Percentiles rank a stretch among this genome's conserved stretches.
phyloP scores from a whole-genome alignment of 768 basidiomycete species.

The Lentinula raphanica region DNA sequence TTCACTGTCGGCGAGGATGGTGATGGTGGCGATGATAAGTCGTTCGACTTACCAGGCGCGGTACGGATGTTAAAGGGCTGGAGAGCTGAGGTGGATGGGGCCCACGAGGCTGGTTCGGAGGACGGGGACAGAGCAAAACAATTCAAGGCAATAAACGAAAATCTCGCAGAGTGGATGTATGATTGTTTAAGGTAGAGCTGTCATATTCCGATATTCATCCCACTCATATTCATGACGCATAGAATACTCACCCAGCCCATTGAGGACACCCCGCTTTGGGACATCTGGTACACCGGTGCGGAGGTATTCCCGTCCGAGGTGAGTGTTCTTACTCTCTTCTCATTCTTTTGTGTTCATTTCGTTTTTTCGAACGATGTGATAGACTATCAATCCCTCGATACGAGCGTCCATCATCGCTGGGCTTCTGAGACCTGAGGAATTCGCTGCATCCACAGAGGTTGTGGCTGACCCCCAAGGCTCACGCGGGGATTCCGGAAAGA shows the following conservation, averaged over 20 bases:
- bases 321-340: conserved; percentile 8
- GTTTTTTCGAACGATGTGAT: too few species aligned
- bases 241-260: conserved; percentile 42
- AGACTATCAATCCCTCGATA: conserved; percentile 69
- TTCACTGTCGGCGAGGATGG: not conserved
- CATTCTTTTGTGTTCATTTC: not conserved
- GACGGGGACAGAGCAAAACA: conserved; percentile 12
- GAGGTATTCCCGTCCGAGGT: conserved; percentile 68
- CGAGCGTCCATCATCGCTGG: conserved; percentile 58
- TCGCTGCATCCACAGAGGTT: conserved; percentile 19
- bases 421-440: conserved; percentile 54
- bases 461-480: too few species aligned
- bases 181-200: conserved; percentile 41
- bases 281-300: conserved; percentile 67
- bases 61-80: not conserved
- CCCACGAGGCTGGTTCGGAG: not conserved
- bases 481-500: too few species aligned
- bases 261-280: conserved; percentile 54
- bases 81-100: not conserved
- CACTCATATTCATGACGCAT: conserved; percentile 12
- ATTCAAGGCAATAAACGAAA: conserved; percentile 16
- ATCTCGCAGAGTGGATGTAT: conserved; percentile 46
- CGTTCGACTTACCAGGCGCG: not conserved
- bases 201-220: not conserved
- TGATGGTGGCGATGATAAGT: not conserved